These are phyloP conservation scores for Dipteronia dyeriana DNA, from an alignment of 345 rosid species.

Conservation along the genomic window DNA sequence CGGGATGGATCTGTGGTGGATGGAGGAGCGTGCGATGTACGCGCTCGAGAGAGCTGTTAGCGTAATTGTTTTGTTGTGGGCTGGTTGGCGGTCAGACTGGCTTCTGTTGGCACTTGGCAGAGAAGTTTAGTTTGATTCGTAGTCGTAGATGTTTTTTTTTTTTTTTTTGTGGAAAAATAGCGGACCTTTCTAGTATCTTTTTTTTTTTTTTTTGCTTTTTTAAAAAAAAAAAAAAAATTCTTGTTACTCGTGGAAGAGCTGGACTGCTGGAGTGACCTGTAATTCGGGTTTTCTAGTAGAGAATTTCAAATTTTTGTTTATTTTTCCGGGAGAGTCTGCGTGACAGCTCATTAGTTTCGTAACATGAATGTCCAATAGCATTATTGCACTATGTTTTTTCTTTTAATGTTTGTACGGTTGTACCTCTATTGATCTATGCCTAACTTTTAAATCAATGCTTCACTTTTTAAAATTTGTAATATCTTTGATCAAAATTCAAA, in stretches of 20 bases:
- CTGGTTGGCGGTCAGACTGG: not conserved
- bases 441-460: too few species aligned
- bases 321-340: not conserved
- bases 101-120: not conserved
- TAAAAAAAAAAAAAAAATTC: not conserved
- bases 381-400: not conserved
- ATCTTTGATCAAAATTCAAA: too few species aligned
- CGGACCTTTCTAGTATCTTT: constrained; percentile 11
- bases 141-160: not conserved
- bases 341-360: not conserved
- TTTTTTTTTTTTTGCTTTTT: too few species aligned
- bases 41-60: constrained; percentile 2
- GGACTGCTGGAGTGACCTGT: constrained; percentile 35
- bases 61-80: too few species aligned
- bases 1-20: constrained; percentile 13
- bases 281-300: not conserved
- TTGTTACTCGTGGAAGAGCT: constrained; percentile 18
- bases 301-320: not conserved
- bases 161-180: not conserved
- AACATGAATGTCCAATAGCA: not conserved
- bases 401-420: too few species aligned
- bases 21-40: constrained; percentile 6
- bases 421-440: too few species aligned
- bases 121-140: not conserved
- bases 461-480: too few species aligned